Evolutionary conservation across 805 yeast species (phyloP).

Genomic region (Suhomyces sp.): DNA sequence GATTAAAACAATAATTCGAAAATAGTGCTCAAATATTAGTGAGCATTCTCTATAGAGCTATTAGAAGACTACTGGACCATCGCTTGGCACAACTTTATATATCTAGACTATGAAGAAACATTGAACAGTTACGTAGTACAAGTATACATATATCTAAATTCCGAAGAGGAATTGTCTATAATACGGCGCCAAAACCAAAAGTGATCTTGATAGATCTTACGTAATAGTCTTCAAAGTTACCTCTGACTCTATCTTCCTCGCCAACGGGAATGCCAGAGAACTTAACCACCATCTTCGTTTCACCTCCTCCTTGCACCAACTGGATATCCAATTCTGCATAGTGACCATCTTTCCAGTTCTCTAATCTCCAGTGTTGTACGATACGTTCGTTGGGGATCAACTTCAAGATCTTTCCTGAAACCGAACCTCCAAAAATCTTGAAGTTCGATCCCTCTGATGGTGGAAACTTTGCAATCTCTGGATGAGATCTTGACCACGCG

Average conservation of each 20-base stretch:
- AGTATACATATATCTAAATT: no score
- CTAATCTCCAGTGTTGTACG: conserved; percentile 80
- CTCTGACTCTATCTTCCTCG: conserved; percentile 83
- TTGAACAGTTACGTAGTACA: no score
- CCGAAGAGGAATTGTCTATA: conserved; percentile 40
- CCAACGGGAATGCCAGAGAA: conserved; percentile 94
- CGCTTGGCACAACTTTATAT: not conserved
- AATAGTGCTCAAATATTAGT: not conserved
- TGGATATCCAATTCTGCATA: conserved; percentile 64
- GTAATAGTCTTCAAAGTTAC: conserved; percentile 86
- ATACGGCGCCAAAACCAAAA: conserved; percentile 93
- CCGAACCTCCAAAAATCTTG: conserved; percentile 82
- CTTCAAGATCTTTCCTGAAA: conserved; percentile 64
- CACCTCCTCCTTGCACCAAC: conserved; percentile 76
- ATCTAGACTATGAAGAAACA: no score
- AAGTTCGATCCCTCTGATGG: conserved; percentile 60
- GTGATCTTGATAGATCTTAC: conserved; percentile 85
- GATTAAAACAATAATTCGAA: not conserved
- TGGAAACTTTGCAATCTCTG: conserved; percentile 46
- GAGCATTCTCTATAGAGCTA: not conserved
- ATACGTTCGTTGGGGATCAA: conserved; percentile 59
- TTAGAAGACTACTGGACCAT: no score
- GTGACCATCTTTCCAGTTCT: conserved; percentile 85
- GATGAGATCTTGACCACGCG: conserved; percentile 88
- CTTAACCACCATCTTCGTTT: conserved; percentile 72